These are phyloP conservation scores for Talaromyces nanjingensis DNA, from an alignment of 495 filamentous ascomycete genomes.

Conservation along the genomic window DNA sequence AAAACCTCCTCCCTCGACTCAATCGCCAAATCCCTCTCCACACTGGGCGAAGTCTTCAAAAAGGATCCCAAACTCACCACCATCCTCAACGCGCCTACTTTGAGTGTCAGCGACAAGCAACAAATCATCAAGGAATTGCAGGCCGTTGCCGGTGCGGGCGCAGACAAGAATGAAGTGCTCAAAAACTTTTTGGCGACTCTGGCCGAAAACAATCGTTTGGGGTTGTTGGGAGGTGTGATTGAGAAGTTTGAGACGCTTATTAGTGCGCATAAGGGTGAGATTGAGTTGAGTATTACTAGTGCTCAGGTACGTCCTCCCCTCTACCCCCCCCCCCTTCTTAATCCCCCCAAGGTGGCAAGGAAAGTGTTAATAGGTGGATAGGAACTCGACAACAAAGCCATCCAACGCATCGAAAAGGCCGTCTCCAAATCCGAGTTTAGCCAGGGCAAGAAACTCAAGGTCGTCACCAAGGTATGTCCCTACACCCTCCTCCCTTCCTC, in stretches of 20 bases:
- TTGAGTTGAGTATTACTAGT: slow-evolving; percentile 84
- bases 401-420: slow-evolving; percentile 76
- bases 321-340: background rate
- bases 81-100: slow-evolving; percentile 75
- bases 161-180: slow-evolving; percentile 68
- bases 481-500: background rate
- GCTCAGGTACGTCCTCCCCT: slow-evolving; percentile 59
- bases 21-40: slow-evolving; percentile 65
- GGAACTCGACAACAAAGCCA: slow-evolving; percentile 81
- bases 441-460: slow-evolving; percentile 94
- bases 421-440: slow-evolving; percentile 85
- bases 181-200: slow-evolving; percentile 89
- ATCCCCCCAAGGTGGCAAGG: too few species aligned
- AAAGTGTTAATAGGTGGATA: background rate
- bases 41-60: slow-evolving; percentile 63
- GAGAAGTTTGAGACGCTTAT: slow-evolving; percentile 85
- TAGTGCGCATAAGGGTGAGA: slow-evolving; percentile 81
- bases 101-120: slow-evolving; percentile 69
- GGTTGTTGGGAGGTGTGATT: slow-evolving; percentile 70
- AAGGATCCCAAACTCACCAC: slow-evolving; percentile 69
- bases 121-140: slow-evolving; percentile 75
- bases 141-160: slow-evolving; percentile 57
- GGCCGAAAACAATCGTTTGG: slow-evolving; percentile 92
- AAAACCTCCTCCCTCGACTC: slow-evolving; percentile 80
- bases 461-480: slow-evolving; percentile 70